Percentiles rank a stretch among this genome's conserved stretches.
These are phyloP conservation scores for Diaporthe australafricana DNA, from an alignment of 2,329 filamentous ascomycete species.

Conservation along the genomic window DNA sequence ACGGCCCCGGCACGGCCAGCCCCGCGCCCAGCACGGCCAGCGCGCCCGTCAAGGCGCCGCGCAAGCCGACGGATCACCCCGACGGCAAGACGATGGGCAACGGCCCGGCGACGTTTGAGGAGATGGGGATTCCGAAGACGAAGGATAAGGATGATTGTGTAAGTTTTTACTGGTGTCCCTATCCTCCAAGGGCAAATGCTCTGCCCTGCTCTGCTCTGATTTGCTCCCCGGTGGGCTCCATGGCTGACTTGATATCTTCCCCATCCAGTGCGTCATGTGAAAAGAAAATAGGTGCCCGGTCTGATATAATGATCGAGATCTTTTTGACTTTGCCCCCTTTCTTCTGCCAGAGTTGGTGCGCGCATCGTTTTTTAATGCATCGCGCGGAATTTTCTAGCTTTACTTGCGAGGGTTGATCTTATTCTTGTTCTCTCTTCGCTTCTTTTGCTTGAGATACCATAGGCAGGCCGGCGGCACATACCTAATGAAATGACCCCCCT, in stretches of 20 bases:
- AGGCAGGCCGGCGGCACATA: neutral
- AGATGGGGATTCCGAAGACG: constrained; percentile 92
- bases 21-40: constrained; percentile 34
- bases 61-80: constrained; percentile 49
- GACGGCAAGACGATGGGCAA: constrained; percentile 65
- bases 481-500: constrained; percentile 2
- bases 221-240: neutral
- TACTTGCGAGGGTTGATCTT: neutral
- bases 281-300: neutral
- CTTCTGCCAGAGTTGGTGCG: neutral
- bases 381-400: neutral
- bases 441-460: constrained; percentile 23
- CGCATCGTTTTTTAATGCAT: constrained; percentile 12
- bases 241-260: neutral
- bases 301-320: neutral
- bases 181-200: neutral
- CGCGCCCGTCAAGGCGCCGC: constrained; percentile 5
- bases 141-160: constrained; percentile 94
- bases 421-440: neutral
- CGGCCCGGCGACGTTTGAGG: constrained; percentile 95
- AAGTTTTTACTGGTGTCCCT: constrained; percentile 58
- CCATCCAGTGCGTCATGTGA: constrained; percentile 13
- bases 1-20: constrained; percentile 29
- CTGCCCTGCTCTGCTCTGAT: neutral
- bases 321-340: neutral